Evolutionary conservation across 768 basidiomycete species (phyloP).

Genomic region (Boletus sp.): DNA sequence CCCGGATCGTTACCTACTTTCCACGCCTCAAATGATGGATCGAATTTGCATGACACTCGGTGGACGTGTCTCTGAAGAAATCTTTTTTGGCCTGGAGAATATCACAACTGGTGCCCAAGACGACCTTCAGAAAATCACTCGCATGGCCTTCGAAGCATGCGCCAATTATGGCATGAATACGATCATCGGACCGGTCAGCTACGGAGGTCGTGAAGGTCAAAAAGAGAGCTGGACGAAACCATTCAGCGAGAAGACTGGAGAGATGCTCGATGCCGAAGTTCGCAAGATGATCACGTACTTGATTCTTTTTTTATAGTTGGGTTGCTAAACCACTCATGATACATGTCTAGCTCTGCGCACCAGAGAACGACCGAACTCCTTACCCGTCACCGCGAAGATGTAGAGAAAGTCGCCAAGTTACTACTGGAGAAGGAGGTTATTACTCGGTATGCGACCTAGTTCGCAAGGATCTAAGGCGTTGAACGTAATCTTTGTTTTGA

Average conservation of each 20-base stretch:
- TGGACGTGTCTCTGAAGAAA: conserved; percentile 96
- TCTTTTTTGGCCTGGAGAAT: conserved; percentile 88
- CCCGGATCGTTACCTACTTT: conserved; percentile 92
- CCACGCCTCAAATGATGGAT: conserved; percentile 92
- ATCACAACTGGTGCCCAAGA: conserved; percentile 99
- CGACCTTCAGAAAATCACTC: conserved; percentile 96
- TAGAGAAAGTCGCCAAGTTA: conserved; percentile 90
- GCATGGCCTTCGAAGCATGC: conserved; percentile 95
- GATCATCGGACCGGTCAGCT: conserved; percentile 93
- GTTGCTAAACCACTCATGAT: conserved; percentile 7
- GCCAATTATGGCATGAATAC: conserved; percentile 98
- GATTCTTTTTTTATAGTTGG: conserved; percentile 10
- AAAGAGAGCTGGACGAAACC: conserved; percentile 94
- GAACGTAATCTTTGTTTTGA: conserved; percentile 1
- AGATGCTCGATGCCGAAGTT: conserved; percentile 88
- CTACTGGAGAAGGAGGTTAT: conserved; percentile 96
- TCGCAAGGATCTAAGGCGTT: neutral
- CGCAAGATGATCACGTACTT: conserved; percentile 89
- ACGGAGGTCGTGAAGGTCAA: conserved; percentile 82
- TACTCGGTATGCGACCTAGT: conserved; percentile 60
- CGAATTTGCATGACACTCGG: conserved; percentile 99
- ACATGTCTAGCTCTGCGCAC: conserved; percentile 61
- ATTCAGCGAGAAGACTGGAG: conserved; percentile 95
- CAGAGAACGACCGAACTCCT: conserved; percentile 79
- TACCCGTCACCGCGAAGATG: conserved; percentile 77